Evolutionary conservation across 2,329 filamentous ascomycete genomes (phyloP).

Genomic region (Metarhizium album): DNA sequence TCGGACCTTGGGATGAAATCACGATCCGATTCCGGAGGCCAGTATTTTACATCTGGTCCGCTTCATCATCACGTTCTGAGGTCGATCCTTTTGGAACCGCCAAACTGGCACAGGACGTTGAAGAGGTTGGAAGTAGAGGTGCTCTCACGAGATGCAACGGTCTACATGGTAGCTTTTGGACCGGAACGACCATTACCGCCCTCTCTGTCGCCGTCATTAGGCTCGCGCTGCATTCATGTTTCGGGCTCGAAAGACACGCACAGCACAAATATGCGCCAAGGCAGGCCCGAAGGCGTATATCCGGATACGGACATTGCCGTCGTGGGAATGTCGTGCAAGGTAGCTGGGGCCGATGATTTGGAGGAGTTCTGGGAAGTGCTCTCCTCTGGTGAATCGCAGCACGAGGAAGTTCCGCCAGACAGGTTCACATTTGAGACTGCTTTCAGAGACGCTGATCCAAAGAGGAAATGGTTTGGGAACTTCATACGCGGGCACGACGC

Average conservation of each 20-base stretch:
- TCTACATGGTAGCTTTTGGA: neutral
- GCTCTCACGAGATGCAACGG: neutral
- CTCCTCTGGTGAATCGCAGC: conserved; percentile 5
- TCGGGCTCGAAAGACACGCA: neutral
- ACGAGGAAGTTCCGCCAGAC: conserved; percentile 3
- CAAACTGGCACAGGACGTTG: conserved; percentile 36
- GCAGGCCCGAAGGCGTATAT: neutral
- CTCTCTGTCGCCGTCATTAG: neutral
- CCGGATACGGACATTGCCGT: conserved; percentile 20
- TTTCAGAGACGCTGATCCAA: neutral
- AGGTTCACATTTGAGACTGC: neutral
- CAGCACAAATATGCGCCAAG: neutral
- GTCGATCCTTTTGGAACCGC: conserved; percentile 40
- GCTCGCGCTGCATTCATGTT: conserved; percentile 9
- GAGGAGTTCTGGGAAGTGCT: conserved; percentile 23
- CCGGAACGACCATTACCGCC: neutral
- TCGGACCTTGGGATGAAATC: neutral
- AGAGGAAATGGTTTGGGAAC: conserved; percentile 12
- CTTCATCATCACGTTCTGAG: neutral
- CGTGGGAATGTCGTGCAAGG: conserved; percentile 28
- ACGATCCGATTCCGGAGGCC: neutral
- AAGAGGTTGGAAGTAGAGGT: neutral
- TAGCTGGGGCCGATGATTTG: conserved; percentile 23
- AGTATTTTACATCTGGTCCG: neutral
- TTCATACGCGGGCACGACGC: conserved; percentile 13